These are phyloP conservation scores for Biscutella laevigata DNA, from an alignment of 441 rosid species.

Conservation along the genomic window DNA sequence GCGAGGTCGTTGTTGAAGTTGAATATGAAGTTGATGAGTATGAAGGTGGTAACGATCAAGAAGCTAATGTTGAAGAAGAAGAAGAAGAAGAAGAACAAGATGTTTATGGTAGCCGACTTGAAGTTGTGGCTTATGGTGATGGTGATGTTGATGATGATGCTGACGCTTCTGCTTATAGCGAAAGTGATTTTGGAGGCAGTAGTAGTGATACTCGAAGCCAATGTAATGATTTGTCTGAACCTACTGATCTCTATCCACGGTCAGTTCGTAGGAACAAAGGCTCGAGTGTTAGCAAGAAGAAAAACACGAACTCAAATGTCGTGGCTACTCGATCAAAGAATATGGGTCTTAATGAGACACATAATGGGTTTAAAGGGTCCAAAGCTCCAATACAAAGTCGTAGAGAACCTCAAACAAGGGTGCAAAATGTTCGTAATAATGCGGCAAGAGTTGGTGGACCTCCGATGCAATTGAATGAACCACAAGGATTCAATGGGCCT, in stretches of 20 bases:
- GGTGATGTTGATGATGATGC: no score
- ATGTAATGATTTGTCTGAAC: constrained; percentile 15
- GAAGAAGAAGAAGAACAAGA: no score
- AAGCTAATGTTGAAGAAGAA: neutral
- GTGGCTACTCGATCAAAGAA: neutral
- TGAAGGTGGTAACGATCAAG: no score
- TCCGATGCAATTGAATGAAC: no score
- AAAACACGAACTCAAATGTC: neutral
- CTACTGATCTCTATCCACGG: constrained; percentile 18
- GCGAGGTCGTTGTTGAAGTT: constrained; percentile 6
- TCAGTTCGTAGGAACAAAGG: constrained; percentile 1
- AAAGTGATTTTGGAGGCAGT: constrained; percentile 24
- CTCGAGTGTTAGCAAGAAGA: neutral
- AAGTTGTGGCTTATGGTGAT: constrained; percentile 8
- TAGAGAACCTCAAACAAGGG: neutral
- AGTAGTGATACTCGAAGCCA: constrained; percentile 27
- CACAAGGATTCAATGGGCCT: constrained; percentile 15
- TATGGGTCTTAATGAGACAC: neutral
- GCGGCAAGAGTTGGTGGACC: neutral
- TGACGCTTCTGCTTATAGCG: constrained; percentile 19
- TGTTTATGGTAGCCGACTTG: constrained; percentile 3
- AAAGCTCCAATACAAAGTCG: constrained; percentile 2
- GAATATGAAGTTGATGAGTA: constrained; percentile 14
- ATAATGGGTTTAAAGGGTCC: neutral
- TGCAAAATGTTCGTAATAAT: constrained; percentile 11